Conservation (phyloP, 208 protist species). For the Acanthamoeba royreba region DNA sequence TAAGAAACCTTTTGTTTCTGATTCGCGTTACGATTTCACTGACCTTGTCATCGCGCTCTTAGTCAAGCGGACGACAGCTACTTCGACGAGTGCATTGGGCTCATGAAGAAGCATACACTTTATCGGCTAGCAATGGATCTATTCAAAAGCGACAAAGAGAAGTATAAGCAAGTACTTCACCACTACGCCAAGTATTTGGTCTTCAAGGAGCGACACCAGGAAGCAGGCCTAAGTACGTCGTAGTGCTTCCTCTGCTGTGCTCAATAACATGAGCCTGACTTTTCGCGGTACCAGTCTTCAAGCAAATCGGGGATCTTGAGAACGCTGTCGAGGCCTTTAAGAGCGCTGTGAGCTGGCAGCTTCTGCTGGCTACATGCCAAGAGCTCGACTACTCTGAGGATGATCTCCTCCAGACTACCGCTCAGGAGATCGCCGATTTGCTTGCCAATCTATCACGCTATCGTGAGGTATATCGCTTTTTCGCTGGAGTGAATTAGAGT, state of each 20-base stretch:
- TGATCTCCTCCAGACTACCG: not conserved
- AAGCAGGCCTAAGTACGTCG: slow-evolving; percentile 5
- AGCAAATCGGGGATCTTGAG: slow-evolving; percentile 20
- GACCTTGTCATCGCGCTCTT: not conserved
- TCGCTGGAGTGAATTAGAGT: not conserved
- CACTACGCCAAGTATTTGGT: slow-evolving; percentile 29
- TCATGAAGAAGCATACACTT: slow-evolving; percentile 40
- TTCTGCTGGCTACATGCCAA: not conserved
- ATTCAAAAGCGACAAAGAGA: not conserved
- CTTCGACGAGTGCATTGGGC: not conserved
- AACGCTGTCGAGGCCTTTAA: slow-evolving; percentile 39
- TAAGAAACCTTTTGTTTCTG: no score
- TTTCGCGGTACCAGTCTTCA: not conserved
- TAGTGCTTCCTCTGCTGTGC: no score
- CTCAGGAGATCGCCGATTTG: slow-evolving; percentile 23
- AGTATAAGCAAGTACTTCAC: not conserved
- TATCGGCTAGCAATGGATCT: slow-evolving; percentile 19
- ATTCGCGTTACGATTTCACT: no score
- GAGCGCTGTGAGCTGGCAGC: slow-evolving; percentile 39
- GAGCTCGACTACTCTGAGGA: not conserved
- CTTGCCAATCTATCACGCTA: slow-evolving; percentile 22
- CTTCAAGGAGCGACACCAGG: not conserved
- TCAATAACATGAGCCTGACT: no score
- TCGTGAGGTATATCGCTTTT: not conserved
- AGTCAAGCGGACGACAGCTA: not conserved